Evolutionary conservation across 345 rosid species (phyloP).

Genomic region (Eucalyptus shirleyi): DNA sequence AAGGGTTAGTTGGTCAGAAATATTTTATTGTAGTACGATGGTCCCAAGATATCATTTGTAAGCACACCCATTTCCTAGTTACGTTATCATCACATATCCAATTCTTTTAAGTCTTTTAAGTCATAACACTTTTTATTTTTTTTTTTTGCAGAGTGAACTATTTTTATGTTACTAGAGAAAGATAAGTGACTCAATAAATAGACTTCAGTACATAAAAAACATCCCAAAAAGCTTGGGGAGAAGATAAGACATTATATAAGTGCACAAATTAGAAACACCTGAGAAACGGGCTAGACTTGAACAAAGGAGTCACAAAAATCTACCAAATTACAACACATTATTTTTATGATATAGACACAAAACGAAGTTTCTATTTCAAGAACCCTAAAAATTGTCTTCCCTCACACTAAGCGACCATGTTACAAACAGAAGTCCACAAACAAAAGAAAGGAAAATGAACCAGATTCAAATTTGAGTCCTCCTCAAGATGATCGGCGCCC

Average conservation of each 20-base stretch:
- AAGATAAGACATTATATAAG: not conserved
- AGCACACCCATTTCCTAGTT: not conserved
- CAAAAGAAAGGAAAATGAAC: not conserved
- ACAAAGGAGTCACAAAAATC: not conserved
- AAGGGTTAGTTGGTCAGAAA: not conserved
- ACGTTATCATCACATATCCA: not conserved
- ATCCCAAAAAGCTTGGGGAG: not conserved
- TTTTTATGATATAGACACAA: not conserved
- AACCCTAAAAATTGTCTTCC: not conserved
- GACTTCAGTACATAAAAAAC: not conserved
- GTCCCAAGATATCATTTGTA: not conserved
- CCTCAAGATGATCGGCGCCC: conserved; percentile 46
- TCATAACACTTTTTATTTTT: not conserved
- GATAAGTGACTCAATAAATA: not conserved
- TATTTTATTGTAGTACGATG: no score
- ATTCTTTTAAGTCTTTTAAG: not conserved
- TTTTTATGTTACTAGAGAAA: not conserved
- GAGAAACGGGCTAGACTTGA: not conserved
- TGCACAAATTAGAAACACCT: not conserved
- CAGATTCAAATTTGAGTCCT: not conserved
- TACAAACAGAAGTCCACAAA: not conserved
- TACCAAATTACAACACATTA: not conserved
- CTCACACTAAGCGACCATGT: not conserved
- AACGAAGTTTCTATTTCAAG: not conserved
- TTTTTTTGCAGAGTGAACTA: not conserved